Conservation (phyloP, 805 yeast genomes). For the Candida sonorensis region DNA sequence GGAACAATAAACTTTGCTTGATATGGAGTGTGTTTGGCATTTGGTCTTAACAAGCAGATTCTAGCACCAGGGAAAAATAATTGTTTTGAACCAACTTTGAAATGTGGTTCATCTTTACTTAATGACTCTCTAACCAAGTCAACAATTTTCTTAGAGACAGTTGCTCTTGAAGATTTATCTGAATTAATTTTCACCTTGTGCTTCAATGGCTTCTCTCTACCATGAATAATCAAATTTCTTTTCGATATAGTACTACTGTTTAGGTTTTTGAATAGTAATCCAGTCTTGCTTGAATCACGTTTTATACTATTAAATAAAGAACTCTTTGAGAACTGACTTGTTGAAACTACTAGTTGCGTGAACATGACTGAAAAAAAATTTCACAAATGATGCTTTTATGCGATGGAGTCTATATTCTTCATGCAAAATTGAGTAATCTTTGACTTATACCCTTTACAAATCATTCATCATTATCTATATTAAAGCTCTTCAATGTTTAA, state of each 20-base stretch:
- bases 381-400: too few relatives aligned
- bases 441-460: too few relatives aligned
- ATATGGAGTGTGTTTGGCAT: conserved; percentile 95
- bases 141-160: conserved; percentile 22
- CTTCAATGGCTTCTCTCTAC: conserved; percentile 24
- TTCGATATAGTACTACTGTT: conserved; percentile 9
- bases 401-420: too few relatives aligned
- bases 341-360: conserved; percentile 1
- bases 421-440: too few relatives aligned
- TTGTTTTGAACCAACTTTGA: conserved; percentile 69
- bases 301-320: too few relatives aligned
- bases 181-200: conserved; percentile 16
- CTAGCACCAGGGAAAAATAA: conserved; percentile 84
- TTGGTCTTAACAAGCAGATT: conserved; percentile 74
- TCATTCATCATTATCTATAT: too few relatives aligned
- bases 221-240: conserved; percentile 21
- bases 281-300: too few relatives aligned
- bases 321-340: not conserved
- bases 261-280: too few relatives aligned
- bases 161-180: conserved; percentile 16
- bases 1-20: conserved; percentile 97
- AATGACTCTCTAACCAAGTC: conserved; percentile 38
- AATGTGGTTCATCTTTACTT: conserved; percentile 66
- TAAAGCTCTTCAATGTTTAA: too few relatives aligned
- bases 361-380: not conserved